phyloP scores from a whole-genome alignment of 495 filamentous ascomycete genomes.

The Xylaria venustula region DNA sequence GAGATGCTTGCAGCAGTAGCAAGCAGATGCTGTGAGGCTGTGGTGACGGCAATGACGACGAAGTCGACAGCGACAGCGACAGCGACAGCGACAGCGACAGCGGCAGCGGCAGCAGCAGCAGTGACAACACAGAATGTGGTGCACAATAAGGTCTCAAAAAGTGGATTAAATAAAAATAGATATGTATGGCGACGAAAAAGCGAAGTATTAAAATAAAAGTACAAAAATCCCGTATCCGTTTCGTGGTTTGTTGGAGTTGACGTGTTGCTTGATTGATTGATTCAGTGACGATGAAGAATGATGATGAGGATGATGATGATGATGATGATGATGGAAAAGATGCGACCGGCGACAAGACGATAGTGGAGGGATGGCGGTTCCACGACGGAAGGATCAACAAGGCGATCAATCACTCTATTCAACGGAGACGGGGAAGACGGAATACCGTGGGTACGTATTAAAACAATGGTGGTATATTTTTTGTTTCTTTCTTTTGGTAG shows the following conservation, averaged over 20 bases:
- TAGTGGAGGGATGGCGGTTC: background rate
- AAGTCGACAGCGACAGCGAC: too few species aligned
- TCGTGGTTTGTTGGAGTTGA: background rate
- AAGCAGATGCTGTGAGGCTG: background rate
- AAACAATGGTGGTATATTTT: constrained; percentile 6
- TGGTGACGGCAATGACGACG: too few species aligned
- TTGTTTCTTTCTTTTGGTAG: background rate
- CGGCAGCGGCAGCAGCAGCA: background rate
- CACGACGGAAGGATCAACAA: constrained; percentile 10
- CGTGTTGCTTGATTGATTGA: constrained; percentile 1
- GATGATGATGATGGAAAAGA: background rate
- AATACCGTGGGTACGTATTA: constrained; percentile 10
- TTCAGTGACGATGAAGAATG: background rate
- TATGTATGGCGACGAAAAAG: background rate
- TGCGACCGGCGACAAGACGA: constrained; percentile 14
- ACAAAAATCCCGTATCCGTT: background rate
- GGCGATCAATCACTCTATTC: constrained; percentile 15
- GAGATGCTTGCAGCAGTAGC: background rate
- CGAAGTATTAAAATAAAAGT: constrained; percentile 4
- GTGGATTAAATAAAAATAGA: constrained; percentile 12
- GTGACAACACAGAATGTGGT: background rate
- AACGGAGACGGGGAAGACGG: constrained; percentile 10
- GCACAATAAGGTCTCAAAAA: constrained; percentile 1
- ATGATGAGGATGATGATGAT: background rate
- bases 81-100: background rate